Conservation (phyloP, 176 grass and related monocot genomes). For the Ensete ventricosum region DNA sequence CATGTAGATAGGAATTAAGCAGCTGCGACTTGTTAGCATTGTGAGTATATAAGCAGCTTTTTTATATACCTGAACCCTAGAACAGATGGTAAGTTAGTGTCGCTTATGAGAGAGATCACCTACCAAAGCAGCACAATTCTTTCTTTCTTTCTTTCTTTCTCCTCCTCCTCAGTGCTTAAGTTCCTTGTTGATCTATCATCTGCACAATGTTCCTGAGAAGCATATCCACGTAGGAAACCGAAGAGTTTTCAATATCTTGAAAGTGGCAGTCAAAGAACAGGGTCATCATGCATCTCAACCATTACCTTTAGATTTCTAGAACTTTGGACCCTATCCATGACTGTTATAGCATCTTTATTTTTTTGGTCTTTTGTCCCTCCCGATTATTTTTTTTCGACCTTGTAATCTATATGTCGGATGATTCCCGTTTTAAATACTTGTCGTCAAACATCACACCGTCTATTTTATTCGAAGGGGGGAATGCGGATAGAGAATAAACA, state of each 20-base stretch:
- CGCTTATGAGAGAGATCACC: too few species aligned
- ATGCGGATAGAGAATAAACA: not conserved
- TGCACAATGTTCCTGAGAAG: not conserved
- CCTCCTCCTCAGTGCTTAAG: not conserved
- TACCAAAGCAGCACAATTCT: too few species aligned
- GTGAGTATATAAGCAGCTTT: too few species aligned
- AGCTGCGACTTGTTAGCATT: too few species aligned
- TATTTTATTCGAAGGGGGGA: not conserved
- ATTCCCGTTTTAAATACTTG: not conserved
- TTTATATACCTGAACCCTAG: too few species aligned
- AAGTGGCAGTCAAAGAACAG: conserved; percentile 17
- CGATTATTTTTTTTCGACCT: not conserved
- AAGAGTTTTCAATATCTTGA: not conserved
- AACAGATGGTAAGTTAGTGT: too few species aligned
- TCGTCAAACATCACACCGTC: not conserved
- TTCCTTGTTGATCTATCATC: not conserved
- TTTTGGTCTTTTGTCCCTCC: not conserved
- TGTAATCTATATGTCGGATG: not conserved
- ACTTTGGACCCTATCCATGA: conserved; percentile 17
- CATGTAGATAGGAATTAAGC: too few species aligned
- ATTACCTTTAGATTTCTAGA: conserved; percentile 18
- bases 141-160: too few species aligned
- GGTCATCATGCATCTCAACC: not conserved
- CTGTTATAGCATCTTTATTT: conserved; percentile 10
- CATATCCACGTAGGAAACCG: not conserved